phyloP scores from a whole-genome alignment of 2,329 filamentous ascomycete species.

The Cryoendolithus antarcticus region DNA sequence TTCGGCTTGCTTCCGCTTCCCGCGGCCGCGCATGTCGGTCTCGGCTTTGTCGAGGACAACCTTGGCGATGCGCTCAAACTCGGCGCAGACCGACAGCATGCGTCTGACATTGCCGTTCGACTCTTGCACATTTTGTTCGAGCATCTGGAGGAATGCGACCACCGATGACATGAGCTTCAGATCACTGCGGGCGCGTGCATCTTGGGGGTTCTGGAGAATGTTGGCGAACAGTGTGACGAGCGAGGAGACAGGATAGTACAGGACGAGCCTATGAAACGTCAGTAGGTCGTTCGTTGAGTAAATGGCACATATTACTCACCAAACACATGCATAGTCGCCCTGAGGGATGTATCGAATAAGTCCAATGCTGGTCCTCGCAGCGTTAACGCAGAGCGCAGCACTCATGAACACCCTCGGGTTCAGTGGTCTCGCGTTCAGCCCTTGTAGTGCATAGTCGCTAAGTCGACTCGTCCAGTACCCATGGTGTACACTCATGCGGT shows the following conservation, averaged over 20 bases:
- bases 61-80: constrained; percentile 89
- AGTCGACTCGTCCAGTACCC: constrained; percentile 95
- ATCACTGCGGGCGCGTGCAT: constrained; percentile 77
- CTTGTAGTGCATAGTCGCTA: constrained; percentile 90
- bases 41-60: constrained; percentile 86
- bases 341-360: constrained; percentile 93
- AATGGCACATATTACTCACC: constrained; percentile 43
- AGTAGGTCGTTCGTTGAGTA: constrained; percentile 3
- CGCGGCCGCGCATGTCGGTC: constrained; percentile 63
- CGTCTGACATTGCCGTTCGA: constrained; percentile 74
- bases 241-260: constrained; percentile 94
- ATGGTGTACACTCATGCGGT: constrained; percentile 96
- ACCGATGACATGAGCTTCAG: constrained; percentile 85
- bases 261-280: constrained; percentile 51
- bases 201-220: constrained; percentile 87
- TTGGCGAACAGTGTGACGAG: constrained; percentile 93
- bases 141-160: constrained; percentile 78
- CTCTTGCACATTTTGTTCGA: constrained; percentile 55
- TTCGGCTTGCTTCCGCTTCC: constrained; percentile 71
- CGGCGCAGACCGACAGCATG: constrained; percentile 88
- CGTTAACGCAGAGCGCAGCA: constrained; percentile 81
- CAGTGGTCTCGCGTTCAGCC: constrained; percentile 75
- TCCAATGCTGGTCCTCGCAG: constrained; percentile 83
- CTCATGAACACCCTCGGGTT: constrained; percentile 94
- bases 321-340: constrained; percentile 88